Conservation (phyloP, 2,329 filamentous ascomycete species). For the Scorias spongiosa region DNA sequence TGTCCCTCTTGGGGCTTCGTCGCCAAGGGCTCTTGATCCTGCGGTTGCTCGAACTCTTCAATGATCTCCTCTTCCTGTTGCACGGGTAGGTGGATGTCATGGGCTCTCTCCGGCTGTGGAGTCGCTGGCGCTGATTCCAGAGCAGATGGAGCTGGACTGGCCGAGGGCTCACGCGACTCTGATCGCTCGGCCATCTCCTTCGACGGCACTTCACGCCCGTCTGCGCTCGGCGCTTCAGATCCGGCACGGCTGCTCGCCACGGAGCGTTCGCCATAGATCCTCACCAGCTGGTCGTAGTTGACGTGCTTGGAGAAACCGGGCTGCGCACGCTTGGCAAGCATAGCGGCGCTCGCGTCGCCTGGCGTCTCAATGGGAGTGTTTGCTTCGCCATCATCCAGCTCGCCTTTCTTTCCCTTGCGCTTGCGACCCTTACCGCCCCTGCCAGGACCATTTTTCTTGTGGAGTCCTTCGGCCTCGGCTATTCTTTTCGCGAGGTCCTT, state of each 20-base stretch:
- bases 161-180: conserved; percentile 2
- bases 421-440: conserved; percentile 32
- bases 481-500: conserved; percentile 63
- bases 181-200: conserved; percentile 1
- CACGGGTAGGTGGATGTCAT: not conserved
- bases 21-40: not conserved
- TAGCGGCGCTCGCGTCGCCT: conserved; percentile 29
- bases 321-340: conserved; percentile 29
- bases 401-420: conserved; percentile 28
- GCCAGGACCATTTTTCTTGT: conserved; percentile 19
- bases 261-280: conserved; percentile 21
- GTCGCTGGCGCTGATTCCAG: conserved; percentile 3
- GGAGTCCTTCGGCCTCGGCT: conserved; percentile 33
- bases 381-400: conserved; percentile 18
- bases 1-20: conserved; percentile 1
- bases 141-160: conserved; percentile 2
- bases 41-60: conserved; percentile 2
- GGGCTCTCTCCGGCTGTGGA: conserved; percentile 3
- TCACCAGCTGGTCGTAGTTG: conserved; percentile 31
- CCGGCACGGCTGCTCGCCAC: conserved; percentile 4
- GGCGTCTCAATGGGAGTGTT: conserved; percentile 27
- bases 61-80: conserved; percentile 3
- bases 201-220: not conserved
- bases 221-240: conserved; percentile 2
- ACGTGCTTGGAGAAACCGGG: conserved; percentile 28